Base-by-base conservation (phyloP, 371 early-diverging fungal genomes). In the Mucor indicus region DNA sequence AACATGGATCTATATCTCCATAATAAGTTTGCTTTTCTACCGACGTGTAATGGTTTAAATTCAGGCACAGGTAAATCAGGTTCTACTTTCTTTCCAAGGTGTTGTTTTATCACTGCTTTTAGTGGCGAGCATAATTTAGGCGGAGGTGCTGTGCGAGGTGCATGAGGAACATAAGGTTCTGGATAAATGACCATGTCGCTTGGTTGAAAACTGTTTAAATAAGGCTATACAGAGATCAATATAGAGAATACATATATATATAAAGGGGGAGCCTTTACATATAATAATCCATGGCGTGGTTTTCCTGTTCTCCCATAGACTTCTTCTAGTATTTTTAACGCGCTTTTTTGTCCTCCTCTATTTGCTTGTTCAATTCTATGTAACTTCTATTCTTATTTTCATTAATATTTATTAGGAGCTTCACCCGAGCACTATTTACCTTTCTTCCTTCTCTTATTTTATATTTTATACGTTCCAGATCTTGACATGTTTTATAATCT, bases 291-390 rank as follows among this genome's bases (percentile, higher is more conserved):
- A 29, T 69, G 68, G 2, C 65, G 50, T 13, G 55, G 53, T 48
- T 69, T 71, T 12, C 75, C 75, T n/a, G 36, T 56, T 35, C 66
- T 41, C 13, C 76, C 76, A 49, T 75, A 75, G 0, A 64, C 67
- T 13, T 60, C 59, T 44, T 56, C 53, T 12, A 75, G 22, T 11
- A 75, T 32, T 21, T 67, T 66, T 16, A 64, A 33, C 0, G 56
- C 57, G 21, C 64, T 59, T 13, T 62, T 64, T 17, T 41, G 38
- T 40, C 63, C 31, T 9, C 69, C 66, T 38, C 47, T 38, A 31
- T 75, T 75, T 10, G 75, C 71, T 16, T 56, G 29, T 40, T 69
- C 67, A 25, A 75, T 36, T 22, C 64, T 25, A 41, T 67, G 66
- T 4, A 72, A 41, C 22, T 43, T 44, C 75, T 70, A 21, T 25